A percentile compares a stretch with the other conserved stretches of the same genome.
Evolutionary conservation across 2,329 filamentous ascomycete genomes (phyloP).

Genomic region (Aspergillus quadrilineatus): DNA sequence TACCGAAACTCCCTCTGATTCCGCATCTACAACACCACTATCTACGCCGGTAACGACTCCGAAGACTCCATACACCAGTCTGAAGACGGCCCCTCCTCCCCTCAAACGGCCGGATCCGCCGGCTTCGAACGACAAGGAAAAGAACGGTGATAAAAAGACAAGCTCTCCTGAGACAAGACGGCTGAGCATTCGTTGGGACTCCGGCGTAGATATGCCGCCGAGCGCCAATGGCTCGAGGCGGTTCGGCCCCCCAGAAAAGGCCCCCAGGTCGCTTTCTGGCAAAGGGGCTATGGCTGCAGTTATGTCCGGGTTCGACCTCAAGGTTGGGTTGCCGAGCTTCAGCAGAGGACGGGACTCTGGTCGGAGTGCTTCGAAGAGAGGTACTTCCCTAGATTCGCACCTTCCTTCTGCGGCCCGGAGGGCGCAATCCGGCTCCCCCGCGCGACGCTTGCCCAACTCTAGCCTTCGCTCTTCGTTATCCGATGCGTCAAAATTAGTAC

Average conservation of each 20-base stretch:
- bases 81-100: constrained; percentile 14
- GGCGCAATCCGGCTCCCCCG: constrained; percentile 36
- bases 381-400: constrained; percentile 39
- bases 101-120: constrained; percentile 20
- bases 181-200: constrained; percentile 22
- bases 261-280: constrained; percentile 25
- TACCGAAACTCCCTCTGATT: constrained; percentile 7
- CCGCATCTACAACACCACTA: constrained; percentile 13
- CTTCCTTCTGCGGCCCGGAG: constrained; percentile 20
- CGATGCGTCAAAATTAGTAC: constrained; percentile 67
- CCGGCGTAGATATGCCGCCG: constrained; percentile 20
- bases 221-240: constrained; percentile 38
- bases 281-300: constrained; percentile 50
- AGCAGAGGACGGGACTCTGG: constrained; percentile 37
- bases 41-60: constrained; percentile 24
- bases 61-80: constrained; percentile 6
- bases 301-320: constrained; percentile 43
- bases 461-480: constrained; percentile 48
- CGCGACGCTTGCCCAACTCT: constrained; percentile 50
- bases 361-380: constrained; percentile 41
- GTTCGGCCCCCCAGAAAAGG: constrained; percentile 44
- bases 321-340: constrained; percentile 35
- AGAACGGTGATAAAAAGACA: constrained; percentile 20
- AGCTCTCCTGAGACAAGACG: constrained; percentile 28
- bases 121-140: constrained; percentile 15